Evolutionary conservation across 305 asterid species (phyloP).

Genomic region (Andrographis paniculata): DNA sequence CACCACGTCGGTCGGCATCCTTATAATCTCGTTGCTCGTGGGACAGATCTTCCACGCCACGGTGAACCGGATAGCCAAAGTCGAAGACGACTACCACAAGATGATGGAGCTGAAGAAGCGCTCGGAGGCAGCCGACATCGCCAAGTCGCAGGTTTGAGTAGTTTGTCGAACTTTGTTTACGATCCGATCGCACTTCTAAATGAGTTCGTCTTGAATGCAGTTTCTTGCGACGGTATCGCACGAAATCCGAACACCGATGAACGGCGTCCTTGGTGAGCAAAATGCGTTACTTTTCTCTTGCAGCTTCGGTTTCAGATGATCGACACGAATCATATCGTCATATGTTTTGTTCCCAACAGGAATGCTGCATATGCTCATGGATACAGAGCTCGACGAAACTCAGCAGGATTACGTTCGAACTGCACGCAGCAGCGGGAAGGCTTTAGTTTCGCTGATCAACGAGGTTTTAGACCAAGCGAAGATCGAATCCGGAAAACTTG

Average conservation of each 20-base stretch:
- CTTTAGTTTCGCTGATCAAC: slow-evolving; percentile 82
- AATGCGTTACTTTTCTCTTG: too few relatives aligned
- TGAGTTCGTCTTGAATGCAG: neutral
- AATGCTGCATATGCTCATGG: slow-evolving; percentile 94
- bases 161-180: too few relatives aligned
- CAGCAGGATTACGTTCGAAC: slow-evolving; percentile 93
- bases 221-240: slow-evolving; percentile 14
- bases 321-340: too few relatives aligned
- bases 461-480: slow-evolving; percentile 91
- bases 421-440: slow-evolving; percentile 94
- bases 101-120: slow-evolving; percentile 76
- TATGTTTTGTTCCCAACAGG: neutral
- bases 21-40: slow-evolving; percentile 52
- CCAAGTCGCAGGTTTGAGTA: slow-evolving; percentile 98
- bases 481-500: slow-evolving; percentile 92
- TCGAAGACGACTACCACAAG: slow-evolving; percentile 69
- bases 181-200: too few relatives aligned
- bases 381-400: slow-evolving; percentile 79
- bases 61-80: slow-evolving; percentile 70
- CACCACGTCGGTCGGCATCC: slow-evolving; percentile 39
- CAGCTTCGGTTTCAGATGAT: too few relatives aligned
- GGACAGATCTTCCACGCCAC: slow-evolving; percentile 76
- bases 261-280: slow-evolving; percentile 11
- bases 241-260: slow-evolving; percentile 14
- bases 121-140: slow-evolving; percentile 86